Evolutionary conservation across 2,329 filamentous ascomycete species (phyloP).

Genomic region (Microsporum ferrugineum): DNA sequence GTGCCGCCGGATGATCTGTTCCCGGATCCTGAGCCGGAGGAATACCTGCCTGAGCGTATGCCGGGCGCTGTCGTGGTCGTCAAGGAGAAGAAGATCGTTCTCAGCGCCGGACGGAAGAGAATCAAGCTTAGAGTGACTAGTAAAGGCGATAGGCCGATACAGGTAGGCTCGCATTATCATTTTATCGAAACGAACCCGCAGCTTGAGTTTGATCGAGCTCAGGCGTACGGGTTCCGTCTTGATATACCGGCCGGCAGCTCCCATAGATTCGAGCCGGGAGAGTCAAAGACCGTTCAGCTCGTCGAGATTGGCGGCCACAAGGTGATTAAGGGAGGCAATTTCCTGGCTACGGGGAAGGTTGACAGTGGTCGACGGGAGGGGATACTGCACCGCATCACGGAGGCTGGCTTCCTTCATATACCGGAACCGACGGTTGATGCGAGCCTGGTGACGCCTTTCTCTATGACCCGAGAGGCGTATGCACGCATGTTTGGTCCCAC

Average conservation of each 20-base stretch:
- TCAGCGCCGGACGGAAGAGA: slow-evolving; percentile 65
- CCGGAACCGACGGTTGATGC: slow-evolving; percentile 52
- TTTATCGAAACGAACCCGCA: slow-evolving; percentile 91
- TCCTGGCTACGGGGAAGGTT: slow-evolving; percentile 60
- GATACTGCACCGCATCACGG: slow-evolving; percentile 56
- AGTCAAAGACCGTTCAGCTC: slow-evolving; percentile 77
- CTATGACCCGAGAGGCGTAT: slow-evolving; percentile 70
- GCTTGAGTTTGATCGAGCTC: slow-evolving; percentile 73
- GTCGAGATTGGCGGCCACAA: slow-evolving; percentile 77
- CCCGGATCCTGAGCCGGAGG: slow-evolving; percentile 50
- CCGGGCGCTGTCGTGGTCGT: slow-evolving; percentile 70
- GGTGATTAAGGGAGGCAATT: slow-evolving; percentile 75
- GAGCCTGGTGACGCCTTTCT: slow-evolving; percentile 48
- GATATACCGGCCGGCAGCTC: slow-evolving; percentile 88
- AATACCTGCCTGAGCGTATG: slow-evolving; percentile 55
- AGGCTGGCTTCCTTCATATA: slow-evolving; percentile 66
- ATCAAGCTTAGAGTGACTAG: slow-evolving; percentile 68
- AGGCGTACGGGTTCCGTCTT: slow-evolving; percentile 72
- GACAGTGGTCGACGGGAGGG: slow-evolving; percentile 52
- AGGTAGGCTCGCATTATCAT: slow-evolving; percentile 91
- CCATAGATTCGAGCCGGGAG: slow-evolving; percentile 86
- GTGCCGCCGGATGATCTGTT: slow-evolving; percentile 60
- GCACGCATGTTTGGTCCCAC: slow-evolving; percentile 87
- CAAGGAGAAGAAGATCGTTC: slow-evolving; percentile 51
- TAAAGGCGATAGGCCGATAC: slow-evolving; percentile 78